Evolutionary conservation across 768 basidiomycete species (phyloP).

Genomic region (Suillus plorans): DNA sequence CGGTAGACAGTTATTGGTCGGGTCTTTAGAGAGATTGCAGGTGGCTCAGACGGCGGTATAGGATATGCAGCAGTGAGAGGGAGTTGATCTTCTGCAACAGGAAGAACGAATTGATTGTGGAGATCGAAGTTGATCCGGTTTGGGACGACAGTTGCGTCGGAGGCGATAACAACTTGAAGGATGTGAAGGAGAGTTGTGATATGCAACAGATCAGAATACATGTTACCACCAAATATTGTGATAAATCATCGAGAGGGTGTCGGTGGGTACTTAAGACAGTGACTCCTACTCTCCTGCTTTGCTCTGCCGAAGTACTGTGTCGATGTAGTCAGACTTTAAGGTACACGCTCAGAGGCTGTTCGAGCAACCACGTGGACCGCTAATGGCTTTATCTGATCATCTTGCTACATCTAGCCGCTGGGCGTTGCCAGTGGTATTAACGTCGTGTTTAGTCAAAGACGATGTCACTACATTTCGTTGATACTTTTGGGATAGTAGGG

Average conservation of each 20-base stretch:
- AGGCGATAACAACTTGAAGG: neutral
- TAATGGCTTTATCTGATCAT: neutral
- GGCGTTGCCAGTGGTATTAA: no score
- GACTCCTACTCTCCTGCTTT: neutral
- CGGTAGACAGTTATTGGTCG: slow-evolving; percentile 52
- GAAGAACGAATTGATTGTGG: neutral
- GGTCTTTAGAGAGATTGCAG: slow-evolving; percentile 39
- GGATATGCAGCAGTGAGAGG: slow-evolving; percentile 6
- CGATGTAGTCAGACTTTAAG: no score
- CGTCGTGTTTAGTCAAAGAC: no score
- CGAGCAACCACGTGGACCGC: neutral
- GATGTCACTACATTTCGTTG: no score
- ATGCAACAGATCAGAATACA: neutral
- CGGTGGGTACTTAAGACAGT: neutral
- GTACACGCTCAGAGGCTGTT: neutral
- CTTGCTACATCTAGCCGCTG: no score
- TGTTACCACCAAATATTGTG: neutral
- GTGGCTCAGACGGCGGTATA: slow-evolving; percentile 7
- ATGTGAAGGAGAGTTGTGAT: neutral
- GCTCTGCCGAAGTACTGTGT: neutral
- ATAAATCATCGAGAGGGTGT: neutral
- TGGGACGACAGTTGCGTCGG: neutral
- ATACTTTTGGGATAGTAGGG: no score
- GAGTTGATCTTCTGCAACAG: slow-evolving; percentile 6
- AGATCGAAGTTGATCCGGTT: slow-evolving; percentile 1